Conservation (phyloP, 192 early-diverging fungal genomes). For the Paraglomus occultum region DNA sequence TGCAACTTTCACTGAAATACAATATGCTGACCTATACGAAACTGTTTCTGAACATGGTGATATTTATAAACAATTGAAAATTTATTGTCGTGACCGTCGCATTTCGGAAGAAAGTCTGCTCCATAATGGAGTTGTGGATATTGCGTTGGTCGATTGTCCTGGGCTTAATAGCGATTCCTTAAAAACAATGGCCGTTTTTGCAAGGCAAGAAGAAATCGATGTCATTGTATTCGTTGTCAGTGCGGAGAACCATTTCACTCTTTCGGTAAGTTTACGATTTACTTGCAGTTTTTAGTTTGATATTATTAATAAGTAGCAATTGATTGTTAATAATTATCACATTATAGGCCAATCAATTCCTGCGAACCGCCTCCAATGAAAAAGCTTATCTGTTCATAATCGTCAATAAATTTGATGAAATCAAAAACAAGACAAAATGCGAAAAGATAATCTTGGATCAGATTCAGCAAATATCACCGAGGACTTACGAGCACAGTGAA, state of each 20-base stretch:
- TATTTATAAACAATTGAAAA: constrained; percentile 83
- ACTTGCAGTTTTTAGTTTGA: background rate
- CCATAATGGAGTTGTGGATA: constrained; percentile 95
- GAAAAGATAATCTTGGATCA: constrained; percentile 93
- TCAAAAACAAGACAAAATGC: constrained; percentile 93
- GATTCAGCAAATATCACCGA: constrained; percentile 91
- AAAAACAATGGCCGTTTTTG: constrained; percentile 96
- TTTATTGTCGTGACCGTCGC: constrained; percentile 82
- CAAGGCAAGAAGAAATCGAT: constrained; percentile 98
- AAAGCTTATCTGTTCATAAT: constrained; percentile 99
- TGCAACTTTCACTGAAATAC: constrained; percentile 66
- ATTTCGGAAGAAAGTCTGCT: constrained; percentile 67
- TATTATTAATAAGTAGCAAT: background rate
- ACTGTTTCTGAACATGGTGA: constrained; percentile 79
- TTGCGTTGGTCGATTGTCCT: constrained; percentile 96
- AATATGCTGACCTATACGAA: constrained; percentile 70
- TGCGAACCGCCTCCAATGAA: constrained; percentile 95
- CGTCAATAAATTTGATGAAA: constrained; percentile 95
- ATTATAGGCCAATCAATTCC: constrained; percentile 88
- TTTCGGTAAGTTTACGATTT: constrained; percentile 66
- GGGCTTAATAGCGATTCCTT: constrained; percentile 97
- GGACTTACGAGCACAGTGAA: constrained; percentile 84
- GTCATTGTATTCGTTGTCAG: constrained; percentile 99
- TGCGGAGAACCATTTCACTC: constrained; percentile 99
- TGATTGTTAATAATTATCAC: constrained; percentile 1